Base-by-base conservation (phyloP, 257 asterid genomes). In the Sherardia arvensis region DNA sequence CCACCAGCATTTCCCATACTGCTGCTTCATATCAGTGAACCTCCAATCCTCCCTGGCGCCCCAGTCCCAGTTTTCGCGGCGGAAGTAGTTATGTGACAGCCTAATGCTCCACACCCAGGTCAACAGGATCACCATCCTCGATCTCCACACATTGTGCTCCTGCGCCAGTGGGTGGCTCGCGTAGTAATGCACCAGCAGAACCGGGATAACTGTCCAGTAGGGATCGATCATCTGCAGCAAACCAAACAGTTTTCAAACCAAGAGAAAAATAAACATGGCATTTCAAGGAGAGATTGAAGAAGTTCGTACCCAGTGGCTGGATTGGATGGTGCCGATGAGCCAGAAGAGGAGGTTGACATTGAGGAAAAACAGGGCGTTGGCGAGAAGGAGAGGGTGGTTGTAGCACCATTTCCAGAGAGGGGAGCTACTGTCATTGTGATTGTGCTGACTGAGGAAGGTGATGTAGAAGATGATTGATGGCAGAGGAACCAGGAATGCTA, bases 1-100 rank as follows among this genome's bases (percentile, higher is more conserved):
- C 97, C 99, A 92, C 97, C 97, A 92, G 62, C 73, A 68, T 20
- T 74, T 62, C 21, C 95, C 91, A 20, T 78, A 89, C 74, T 85
- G 87, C 3, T 32, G 72, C 45, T 81, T 74, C 87, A 92, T 69
- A 76, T 89, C 95, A 28, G 77, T 77, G 53, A 89, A 89, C 60
- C 99, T 81, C 99, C 97, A 92, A 73, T 89, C 99, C 73, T 92
- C 96, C 61, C 91, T 81, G 32, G 80, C 86, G 28, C 97, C 97
- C 92, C 95, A 92, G 66, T 87, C 95, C 97, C 99, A 92, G 30
- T 77, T 77, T 61, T 92, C 97, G 1, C 99, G 93, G 69, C 99
- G 97, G 75, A 89, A 92, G 81, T 92, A 92, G 79, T 85, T 92
- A 70, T 92, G 95, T 0, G 82, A 82, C 68, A 92, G 93, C 80